A percentile compares a stretch with the other conserved stretches of the same genome.
phyloP scores from a whole-genome alignment of 345 rosid species.

The Orychophragmus violaceus region DNA sequence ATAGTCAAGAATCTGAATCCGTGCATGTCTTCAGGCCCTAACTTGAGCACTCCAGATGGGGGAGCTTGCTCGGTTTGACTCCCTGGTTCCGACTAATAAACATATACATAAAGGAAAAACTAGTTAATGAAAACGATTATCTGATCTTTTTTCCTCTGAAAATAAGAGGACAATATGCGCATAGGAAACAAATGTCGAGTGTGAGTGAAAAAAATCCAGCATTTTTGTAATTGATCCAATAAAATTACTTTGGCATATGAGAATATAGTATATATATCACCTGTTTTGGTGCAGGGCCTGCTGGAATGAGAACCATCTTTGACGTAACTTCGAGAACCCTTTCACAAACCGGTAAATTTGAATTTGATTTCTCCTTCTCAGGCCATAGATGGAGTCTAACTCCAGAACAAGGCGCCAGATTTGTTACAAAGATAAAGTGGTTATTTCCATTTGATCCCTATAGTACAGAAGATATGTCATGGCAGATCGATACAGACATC shows the following conservation, averaged over 20 bases:
- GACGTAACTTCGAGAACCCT: constrained; percentile 78
- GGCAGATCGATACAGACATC: constrained; percentile 1
- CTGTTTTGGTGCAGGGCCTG: constrained; percentile 94
- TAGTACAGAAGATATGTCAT: constrained; percentile 32
- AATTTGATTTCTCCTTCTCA: constrained; percentile 53
- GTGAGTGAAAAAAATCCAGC: background rate
- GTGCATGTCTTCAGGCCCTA: constrained; percentile 71
- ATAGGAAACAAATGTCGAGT: background rate
- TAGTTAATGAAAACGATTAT: constrained; percentile 13
- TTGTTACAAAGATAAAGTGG: constrained; percentile 89
- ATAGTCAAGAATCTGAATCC: constrained; percentile 91
- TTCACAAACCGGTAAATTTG: constrained; percentile 48
- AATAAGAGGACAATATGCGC: background rate
- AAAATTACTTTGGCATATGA: background rate
- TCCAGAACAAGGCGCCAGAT: constrained; percentile 92
- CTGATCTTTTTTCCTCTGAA: background rate
- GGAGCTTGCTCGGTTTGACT: constrained; percentile 99
- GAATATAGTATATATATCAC: constrained; percentile 33
- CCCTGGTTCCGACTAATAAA: constrained; percentile 85
- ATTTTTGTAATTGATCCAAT: background rate
- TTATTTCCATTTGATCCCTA: constrained; percentile 80
- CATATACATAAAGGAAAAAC: constrained; percentile 1
- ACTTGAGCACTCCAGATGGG: constrained; percentile 76
- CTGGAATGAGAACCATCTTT: constrained; percentile 92
- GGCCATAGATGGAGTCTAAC: constrained; percentile 96